Evolutionary conservation across 352 stramenopile genomes (phyloP).

Genomic region (Blastocystis sp.): DNA sequence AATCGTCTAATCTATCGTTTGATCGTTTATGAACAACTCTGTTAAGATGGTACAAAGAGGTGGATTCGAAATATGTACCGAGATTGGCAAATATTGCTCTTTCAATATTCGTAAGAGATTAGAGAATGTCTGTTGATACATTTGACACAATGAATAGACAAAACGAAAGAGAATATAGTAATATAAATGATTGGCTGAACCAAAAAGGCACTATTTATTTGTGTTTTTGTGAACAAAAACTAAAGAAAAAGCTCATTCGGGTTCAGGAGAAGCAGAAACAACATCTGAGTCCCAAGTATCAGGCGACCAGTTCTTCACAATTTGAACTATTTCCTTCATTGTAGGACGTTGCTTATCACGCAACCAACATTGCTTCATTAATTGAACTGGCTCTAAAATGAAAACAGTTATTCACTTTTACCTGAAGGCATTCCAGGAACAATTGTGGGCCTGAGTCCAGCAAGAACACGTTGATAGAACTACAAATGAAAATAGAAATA

Average conservation of each 20-base stretch:
- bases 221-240: background rate
- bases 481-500: background rate
- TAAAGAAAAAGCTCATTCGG: background rate
- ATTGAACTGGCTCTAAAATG: slow-evolving; percentile 18
- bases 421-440: slow-evolving; percentile 22
- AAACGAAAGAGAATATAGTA: background rate
- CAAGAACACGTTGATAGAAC: slow-evolving; percentile 47
- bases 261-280: background rate
- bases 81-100: too few species aligned
- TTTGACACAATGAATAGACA: too few species aligned
- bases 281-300: slow-evolving; percentile 7
- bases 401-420: background rate
- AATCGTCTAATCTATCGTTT: too few species aligned
- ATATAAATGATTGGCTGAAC: background rate
- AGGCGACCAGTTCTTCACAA: slow-evolving; percentile 1
- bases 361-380: slow-evolving; percentile 45
- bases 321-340: slow-evolving; percentile 57
- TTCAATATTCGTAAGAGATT: too few species aligned
- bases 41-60: too few species aligned
- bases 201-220: background rate
- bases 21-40: too few species aligned
- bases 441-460: slow-evolving; percentile 8
- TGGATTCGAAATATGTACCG: too few species aligned
- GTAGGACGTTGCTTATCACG: slow-evolving; percentile 34
- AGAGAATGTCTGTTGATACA: too few species aligned